phyloP scores from a whole-genome alignment of 2,329 filamentous ascomycete species.

The Alternaria infectoria region DNA sequence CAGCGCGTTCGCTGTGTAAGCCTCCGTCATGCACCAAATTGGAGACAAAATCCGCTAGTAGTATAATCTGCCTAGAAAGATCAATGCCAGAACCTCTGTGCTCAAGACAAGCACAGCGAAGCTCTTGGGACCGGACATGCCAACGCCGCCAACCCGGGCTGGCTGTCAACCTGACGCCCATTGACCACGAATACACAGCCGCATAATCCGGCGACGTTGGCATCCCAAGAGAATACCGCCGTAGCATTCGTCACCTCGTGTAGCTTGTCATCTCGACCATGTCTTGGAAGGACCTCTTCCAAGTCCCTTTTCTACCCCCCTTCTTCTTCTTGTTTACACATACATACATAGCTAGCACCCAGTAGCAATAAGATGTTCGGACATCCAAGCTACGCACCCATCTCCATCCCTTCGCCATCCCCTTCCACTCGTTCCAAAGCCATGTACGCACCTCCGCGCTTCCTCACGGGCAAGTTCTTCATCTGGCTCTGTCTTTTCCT shows the following conservation, averaged over 20 bases:
- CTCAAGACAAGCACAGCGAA: not conserved
- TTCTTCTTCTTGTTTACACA: not conserved
- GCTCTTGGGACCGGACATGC: not conserved
- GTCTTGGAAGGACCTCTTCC: not conserved
- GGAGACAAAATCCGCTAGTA: not conserved
- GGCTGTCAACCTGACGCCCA: not conserved
- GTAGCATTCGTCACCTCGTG: not conserved
- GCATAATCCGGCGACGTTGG: not conserved
- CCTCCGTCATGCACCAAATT: not conserved
- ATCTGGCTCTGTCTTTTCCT: slow-evolving; percentile 8
- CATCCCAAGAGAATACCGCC: not conserved
- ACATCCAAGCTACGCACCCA: not conserved
- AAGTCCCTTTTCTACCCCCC: not conserved
- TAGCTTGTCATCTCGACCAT: not conserved
- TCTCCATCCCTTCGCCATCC: not conserved
- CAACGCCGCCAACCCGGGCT: not conserved
- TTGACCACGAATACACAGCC: not conserved
- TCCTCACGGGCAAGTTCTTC: slow-evolving; percentile 3
- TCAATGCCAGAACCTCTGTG: not conserved
- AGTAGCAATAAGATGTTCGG: not conserved
- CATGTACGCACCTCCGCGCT: not conserved
- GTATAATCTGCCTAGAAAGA: not conserved
- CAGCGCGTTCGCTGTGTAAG: not conserved
- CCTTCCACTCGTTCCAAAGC: not conserved
- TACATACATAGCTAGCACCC: not conserved